A percentile compares a stretch with the other conserved stretches of the same genome.
phyloP scores from a whole-genome alignment of 768 basidiomycete genomes.

The Fibroporia radiculosa region DNA sequence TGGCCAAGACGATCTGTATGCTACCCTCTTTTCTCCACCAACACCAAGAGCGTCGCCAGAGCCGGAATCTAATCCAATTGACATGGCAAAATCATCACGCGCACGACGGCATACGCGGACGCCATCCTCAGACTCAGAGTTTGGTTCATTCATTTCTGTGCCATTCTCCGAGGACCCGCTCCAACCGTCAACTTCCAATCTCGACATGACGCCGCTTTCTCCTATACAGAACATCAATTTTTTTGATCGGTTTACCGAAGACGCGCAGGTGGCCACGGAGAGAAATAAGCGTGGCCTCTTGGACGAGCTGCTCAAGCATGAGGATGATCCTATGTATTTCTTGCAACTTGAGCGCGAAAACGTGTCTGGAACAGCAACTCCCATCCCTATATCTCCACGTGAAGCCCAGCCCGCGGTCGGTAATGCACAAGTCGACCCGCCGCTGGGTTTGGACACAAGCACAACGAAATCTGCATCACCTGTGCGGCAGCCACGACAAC shows the following conservation, averaged over 20 bases:
- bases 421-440: not conserved
- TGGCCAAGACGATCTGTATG: slow-evolving; percentile 25
- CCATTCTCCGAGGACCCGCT: slow-evolving; percentile 46
- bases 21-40: slow-evolving; percentile 26
- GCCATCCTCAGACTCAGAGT: slow-evolving; percentile 37
- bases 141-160: slow-evolving; percentile 57
- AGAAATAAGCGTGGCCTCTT: slow-evolving; percentile 45
- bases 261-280: slow-evolving; percentile 47
- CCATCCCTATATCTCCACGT: not conserved
- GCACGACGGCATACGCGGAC: slow-evolving; percentile 10
- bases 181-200: slow-evolving; percentile 3
- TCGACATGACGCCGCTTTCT: slow-evolving; percentile 6
- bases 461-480: not conserved
- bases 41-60: slow-evolving; percentile 26
- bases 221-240: slow-evolving; percentile 30
- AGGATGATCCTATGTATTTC: slow-evolving; percentile 69
- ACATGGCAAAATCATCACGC: not conserved
- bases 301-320: slow-evolving; percentile 55
- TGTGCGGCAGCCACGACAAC: slow-evolving; percentile 10
- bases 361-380: not conserved
- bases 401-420: not conserved
- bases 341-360: slow-evolving; percentile 15
- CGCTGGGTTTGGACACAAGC: not conserved
- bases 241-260: slow-evolving; percentile 53
- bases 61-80: slow-evolving; percentile 6